Percentiles rank a stretch among this genome's conserved stretches.
Conservation (phyloP, 2,329 filamentous ascomycete species). For the Periconia macrospinosa region DNA sequence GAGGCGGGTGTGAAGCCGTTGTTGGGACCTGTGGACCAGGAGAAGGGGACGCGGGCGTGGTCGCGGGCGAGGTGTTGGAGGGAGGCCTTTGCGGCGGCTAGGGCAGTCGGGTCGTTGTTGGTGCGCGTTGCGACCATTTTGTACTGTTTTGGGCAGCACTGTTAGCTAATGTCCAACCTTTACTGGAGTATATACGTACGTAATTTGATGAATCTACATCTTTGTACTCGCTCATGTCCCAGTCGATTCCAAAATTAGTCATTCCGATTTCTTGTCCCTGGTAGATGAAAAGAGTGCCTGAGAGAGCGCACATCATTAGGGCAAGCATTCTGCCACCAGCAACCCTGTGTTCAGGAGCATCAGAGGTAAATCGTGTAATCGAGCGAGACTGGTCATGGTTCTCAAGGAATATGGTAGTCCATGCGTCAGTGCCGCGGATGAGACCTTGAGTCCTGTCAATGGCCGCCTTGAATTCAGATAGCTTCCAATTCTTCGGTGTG, state of each 20-base stretch:
- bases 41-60: slow-evolving; percentile 69
- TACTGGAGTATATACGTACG: slow-evolving; percentile 12
- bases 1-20: slow-evolving; percentile 61
- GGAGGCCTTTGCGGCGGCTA: slow-evolving; percentile 53
- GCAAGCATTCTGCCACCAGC: slow-evolving; percentile 52
- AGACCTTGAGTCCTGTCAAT: slow-evolving; percentile 35
- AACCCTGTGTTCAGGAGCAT: slow-evolving; percentile 49
- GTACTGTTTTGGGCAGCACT: slow-evolving; percentile 29
- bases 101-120: slow-evolving; percentile 33
- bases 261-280: slow-evolving; percentile 57
- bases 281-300: slow-evolving; percentile 56
- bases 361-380: slow-evolving; percentile 52
- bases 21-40: slow-evolving; percentile 60
- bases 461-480: slow-evolving; percentile 35
- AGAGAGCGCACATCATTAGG: slow-evolving; percentile 50
- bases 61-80: slow-evolving; percentile 65
- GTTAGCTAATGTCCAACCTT: neutral
- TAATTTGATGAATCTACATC: slow-evolving; percentile 60
- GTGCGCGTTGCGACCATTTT: slow-evolving; percentile 35
- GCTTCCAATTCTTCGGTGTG: slow-evolving; percentile 34
- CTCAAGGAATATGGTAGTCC: slow-evolving; percentile 57
- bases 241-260: slow-evolving; percentile 50
- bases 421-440: slow-evolving; percentile 35
- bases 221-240: slow-evolving; percentile 52
- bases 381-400: slow-evolving; percentile 58